Evolutionary conservation across 2,329 filamentous ascomycete genomes (phyloP).

Genomic region (Verticillium klebahnii): DNA sequence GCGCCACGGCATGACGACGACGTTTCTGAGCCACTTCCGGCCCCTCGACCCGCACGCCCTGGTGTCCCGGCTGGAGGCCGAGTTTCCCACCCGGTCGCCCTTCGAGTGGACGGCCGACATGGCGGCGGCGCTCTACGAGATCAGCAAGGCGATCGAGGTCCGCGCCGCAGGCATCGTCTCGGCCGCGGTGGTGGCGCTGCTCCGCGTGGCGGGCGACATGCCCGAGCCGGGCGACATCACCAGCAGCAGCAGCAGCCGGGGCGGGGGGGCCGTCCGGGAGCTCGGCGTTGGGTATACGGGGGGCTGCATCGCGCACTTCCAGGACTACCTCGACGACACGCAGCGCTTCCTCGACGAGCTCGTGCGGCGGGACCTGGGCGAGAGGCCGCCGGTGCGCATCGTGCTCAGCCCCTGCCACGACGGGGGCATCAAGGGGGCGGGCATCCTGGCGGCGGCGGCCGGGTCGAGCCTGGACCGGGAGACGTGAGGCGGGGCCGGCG

Average conservation of each 20-base stretch:
- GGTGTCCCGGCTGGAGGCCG: conserved; percentile 40
- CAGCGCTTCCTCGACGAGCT: conserved; percentile 62
- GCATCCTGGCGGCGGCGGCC: conserved; percentile 50
- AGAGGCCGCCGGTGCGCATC: conserved; percentile 36
- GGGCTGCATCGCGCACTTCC: conserved; percentile 75
- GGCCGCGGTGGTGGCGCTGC: conserved; percentile 64
- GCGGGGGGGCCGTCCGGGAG: conserved; percentile 34
- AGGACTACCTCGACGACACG: conserved; percentile 66
- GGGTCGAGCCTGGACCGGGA: conserved; percentile 21
- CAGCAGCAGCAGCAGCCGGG: neutral
- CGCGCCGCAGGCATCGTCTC: conserved; percentile 72
- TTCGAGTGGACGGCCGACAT: conserved; percentile 61
- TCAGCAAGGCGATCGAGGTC: conserved; percentile 65
- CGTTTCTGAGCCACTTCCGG: conserved; percentile 66
- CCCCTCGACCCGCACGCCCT: conserved; percentile 43
- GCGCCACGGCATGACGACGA: conserved; percentile 63
- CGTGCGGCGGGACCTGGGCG: conserved; percentile 31
- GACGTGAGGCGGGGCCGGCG: neutral
- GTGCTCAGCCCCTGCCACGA: conserved; percentile 54
- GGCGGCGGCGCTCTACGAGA: conserved; percentile 56
- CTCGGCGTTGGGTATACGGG: conserved; percentile 76
- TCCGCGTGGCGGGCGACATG: conserved; percentile 66
- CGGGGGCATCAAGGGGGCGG: conserved; percentile 57
- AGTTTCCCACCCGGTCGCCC: conserved; percentile 43
- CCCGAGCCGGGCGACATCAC: conserved; percentile 17